Evolutionary conservation across 106 monocot genomes (phyloP), one percentile per base, ranked within the genome.

Genomic region (Cymbidium sinense): DNA sequence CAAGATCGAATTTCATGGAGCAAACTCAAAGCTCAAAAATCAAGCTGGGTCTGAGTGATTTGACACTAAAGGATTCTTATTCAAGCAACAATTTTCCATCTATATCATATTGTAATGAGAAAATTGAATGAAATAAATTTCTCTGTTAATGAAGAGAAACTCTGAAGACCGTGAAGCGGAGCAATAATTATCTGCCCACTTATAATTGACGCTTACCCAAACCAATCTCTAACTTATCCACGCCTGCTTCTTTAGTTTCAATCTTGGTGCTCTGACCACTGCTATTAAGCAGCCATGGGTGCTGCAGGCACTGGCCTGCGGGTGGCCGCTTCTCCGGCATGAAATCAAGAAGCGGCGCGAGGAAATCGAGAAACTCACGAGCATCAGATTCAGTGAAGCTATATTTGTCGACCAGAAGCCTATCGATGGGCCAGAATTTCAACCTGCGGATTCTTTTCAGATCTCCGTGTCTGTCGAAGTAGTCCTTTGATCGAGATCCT

Each of bases 401-500:
- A 86, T 89, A 98, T 54, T 90, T 94, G 15, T 96, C 93, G 43
- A 83, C 69, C 9, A 98, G 82, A 73, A 94, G 82, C 1, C 70
- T 79, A 31, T 92, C 88, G 62, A 91, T 79, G 18, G 94, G 84
- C 83, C 85, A 88, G 76, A 75, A 86, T 70, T 90, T 98, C 43
- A 98, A 81, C 78, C 96, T 89, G 7, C 88, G 84, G 79, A 98
- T 98, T 70, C 91, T 86, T 80, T 94, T 98, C 37, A 98, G 78
- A 73, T 98, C 96, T 27, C 96, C 93, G 77, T 94, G 75, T 18
- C 88, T 74, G 64, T 96, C 93, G 73, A 96, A 94, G 81, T 83
- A 94, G 71, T 96, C 91, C 81, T 88, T 94, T 72, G 96, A 96
- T 44, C 85, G 86, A 83, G 89, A 74, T 78, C 96, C 96, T n/a